Evolutionary conservation across 306 rosid genomes (phyloP), one percentile per base, ranked within the genome.

Genomic region (Adenanthera pavonina): DNA sequence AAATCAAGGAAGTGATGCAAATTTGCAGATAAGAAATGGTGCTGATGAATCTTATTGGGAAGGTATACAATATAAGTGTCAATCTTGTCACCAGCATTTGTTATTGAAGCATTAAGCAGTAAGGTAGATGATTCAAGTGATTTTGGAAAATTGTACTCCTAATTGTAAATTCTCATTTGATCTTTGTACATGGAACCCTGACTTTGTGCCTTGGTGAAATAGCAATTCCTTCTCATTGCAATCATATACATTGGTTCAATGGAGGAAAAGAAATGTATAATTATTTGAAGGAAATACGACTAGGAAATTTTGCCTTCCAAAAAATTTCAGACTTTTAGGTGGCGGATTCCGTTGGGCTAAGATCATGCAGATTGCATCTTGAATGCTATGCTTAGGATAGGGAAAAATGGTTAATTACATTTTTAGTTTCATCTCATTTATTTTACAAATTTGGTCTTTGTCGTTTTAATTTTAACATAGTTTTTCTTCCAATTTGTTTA

Each of bases 1-100:
- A 88, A 80, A 72, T 53, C 89, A 52, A 89, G n/a, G 77, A 92
- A 89, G 85, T 89, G 89, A 94, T 54, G 64, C 65, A 68, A 76
- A 61, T 59, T 43, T 78, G 75, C 74, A 65, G 38, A 62, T 65
- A 69, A 41, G 75, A 60, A 20, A 19, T 40, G 64, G 44, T 79
- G 67, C 53, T 79, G 53, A 62, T 19, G 48, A 35, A 67, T 81
- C 19, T 69, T 69, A 62, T 75, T 79, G 79, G 69, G 49, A 47
- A 60, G 51, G 61, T 60, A 80, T 75, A 49, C 59, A 69, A 75
- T 41, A 53, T 66, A 64, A 10, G n/a, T 62, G n/a, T 4, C 48
- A 49, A 36, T 41, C 48, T 72, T 20, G 19, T 61, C 65, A 40
- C 77, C 51, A 19, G 53, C 10, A 69, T 60, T 76, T 51, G 57